A percentile compares a stretch with the other conserved stretches of the same genome.
Evolutionary conservation across 2,329 filamentous ascomycete genomes (phyloP).

Genomic region (Stemphylium beticola): DNA sequence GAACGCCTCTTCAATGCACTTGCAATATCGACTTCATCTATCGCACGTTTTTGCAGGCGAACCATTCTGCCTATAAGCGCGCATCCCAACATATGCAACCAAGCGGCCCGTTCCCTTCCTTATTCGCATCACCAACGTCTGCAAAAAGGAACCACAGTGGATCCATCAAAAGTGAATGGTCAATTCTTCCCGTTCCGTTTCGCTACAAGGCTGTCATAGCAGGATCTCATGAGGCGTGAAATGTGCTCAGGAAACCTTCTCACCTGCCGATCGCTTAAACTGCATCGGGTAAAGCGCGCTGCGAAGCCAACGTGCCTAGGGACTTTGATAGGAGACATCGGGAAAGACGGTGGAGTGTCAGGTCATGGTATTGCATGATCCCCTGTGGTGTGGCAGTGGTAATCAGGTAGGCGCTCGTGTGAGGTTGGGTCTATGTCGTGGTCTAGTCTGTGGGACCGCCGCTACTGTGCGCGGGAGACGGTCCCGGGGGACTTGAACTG

Average conservation of each 20-base stretch:
- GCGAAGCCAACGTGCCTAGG: background rate
- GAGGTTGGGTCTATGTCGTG: background rate
- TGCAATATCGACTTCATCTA: constrained; percentile 16
- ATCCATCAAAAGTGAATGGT: background rate
- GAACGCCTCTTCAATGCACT: background rate
- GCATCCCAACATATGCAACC: constrained; percentile 15
- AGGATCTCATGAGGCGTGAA: constrained; percentile 10
- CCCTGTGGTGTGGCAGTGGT: background rate
- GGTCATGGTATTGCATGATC: background rate
- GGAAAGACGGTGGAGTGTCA: background rate
- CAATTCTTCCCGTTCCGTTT: background rate
- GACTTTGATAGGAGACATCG: background rate
- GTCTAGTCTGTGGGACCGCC: constrained; percentile 2
- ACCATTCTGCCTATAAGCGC: constrained; percentile 2
- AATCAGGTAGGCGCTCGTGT: background rate
- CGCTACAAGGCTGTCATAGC: background rate
- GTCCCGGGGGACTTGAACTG: no score
- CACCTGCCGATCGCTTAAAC: constrained; percentile 16
- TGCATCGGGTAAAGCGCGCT: constrained; percentile 15
- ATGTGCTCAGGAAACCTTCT: constrained; percentile 31
- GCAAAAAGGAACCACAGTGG: background rate
- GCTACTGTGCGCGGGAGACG: background rate
- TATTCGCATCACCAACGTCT: background rate
- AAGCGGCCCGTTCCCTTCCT: constrained; percentile 11
- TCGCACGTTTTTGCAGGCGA: constrained; percentile 17